phyloP scores from a whole-genome alignment of 352 stramenopile genomes.

The Globisporangium paroecandrum region DNA sequence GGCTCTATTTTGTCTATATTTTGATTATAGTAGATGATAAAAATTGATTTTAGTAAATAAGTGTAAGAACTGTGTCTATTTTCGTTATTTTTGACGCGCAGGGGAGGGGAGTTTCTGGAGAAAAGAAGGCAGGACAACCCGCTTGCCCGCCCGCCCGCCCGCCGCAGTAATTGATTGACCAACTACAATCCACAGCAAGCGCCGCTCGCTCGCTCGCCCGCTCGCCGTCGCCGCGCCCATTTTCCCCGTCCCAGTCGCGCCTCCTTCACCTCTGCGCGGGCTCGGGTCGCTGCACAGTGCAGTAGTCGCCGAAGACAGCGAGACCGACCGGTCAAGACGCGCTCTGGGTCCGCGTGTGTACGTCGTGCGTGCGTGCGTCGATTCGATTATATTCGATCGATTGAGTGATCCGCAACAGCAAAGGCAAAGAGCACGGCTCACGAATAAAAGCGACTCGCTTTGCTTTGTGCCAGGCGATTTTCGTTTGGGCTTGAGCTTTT shows the following conservation, averaged over 20 bases:
- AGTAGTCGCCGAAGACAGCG: neutral
- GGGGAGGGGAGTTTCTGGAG: neutral
- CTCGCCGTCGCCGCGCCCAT: constrained; percentile 4
- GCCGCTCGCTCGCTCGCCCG: neutral
- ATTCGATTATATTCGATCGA: neutral
- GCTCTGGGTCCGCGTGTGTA: neutral
- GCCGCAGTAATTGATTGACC: constrained; percentile 12
- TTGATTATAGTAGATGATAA: no score
- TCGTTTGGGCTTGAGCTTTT: neutral
- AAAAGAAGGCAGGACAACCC: constrained; percentile 4
- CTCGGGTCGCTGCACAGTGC: constrained; percentile 4
- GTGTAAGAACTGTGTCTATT: neutral
- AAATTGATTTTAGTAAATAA: neutral
- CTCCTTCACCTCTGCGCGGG: constrained; percentile 5
- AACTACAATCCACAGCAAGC: constrained; percentile 6
- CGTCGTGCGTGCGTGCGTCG: neutral
- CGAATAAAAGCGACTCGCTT: neutral
- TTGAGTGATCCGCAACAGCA: neutral
- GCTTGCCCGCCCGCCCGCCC: neutral
- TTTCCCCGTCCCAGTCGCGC: constrained; percentile 6
- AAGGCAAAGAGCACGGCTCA: neutral
- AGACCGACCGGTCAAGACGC: neutral
- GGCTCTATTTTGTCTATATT: no score
- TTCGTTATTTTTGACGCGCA: neutral
- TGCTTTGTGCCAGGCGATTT: neutral